These are phyloP conservation scores for Lophiostoma macrostomum DNA, from an alignment of 495 filamentous ascomycete genomes.

Conservation along the genomic window DNA sequence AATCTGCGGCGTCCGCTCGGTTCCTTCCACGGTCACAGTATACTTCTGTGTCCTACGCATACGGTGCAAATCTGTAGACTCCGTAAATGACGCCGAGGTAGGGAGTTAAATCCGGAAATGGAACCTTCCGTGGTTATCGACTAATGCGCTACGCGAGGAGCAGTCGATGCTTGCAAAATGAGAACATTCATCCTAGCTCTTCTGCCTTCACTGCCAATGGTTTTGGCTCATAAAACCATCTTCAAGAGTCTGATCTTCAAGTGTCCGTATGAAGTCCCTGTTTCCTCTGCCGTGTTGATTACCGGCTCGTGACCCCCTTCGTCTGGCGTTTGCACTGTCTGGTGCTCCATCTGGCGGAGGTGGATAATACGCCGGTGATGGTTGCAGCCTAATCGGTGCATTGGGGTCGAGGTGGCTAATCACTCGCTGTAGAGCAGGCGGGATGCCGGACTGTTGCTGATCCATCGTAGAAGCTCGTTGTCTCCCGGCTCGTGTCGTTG, in stretches of 20 bases:
- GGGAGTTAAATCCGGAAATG: conserved; percentile 10
- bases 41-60: neutral
- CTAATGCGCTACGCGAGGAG: too few relatives aligned
- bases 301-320: conserved; percentile 73
- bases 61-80: neutral
- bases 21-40: neutral
- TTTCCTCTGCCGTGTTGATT: conserved; percentile 57
- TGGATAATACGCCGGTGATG: conserved; percentile 95
- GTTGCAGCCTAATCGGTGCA: conserved; percentile 89
- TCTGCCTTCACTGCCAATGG: conserved; percentile 57
- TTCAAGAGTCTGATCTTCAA: conserved; percentile 91
- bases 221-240: conserved; percentile 70
- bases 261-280: conserved; percentile 85
- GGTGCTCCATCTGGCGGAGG: conserved; percentile 85
- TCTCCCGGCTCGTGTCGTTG: conserved; percentile 73
- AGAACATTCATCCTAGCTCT: conserved; percentile 1
- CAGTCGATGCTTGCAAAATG: too few relatives aligned
- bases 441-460: conserved; percentile 85
- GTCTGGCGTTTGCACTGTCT: conserved; percentile 63
- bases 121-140: conserved; percentile 7
- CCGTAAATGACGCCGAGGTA: conserved; percentile 2
- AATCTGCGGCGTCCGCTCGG: neutral
- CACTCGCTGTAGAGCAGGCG: conserved; percentile 89
- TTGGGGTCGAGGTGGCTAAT: conserved; percentile 95
- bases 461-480: conserved; percentile 96